Evolutionary conservation across 306 rosid genomes (phyloP), one percentile per base, ranked within the genome.

Genomic region (Dalbergia cultrata): DNA sequence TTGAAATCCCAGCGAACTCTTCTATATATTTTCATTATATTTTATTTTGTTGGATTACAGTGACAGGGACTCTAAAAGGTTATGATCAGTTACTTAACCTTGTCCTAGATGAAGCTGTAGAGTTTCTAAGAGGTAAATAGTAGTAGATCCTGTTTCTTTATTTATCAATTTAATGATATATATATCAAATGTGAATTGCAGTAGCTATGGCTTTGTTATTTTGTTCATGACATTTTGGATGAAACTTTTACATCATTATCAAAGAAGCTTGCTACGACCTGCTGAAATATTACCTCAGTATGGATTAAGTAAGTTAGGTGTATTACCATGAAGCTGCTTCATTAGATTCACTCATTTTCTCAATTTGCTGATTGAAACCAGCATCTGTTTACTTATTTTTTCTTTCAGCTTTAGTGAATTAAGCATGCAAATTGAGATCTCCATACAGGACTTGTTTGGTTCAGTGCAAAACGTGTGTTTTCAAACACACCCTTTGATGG

Each of bases 11-110:
- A 74, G 44, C 13, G 60, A 39, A 22, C 44, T 75, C 43, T 21
- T n/a, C 5, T 39, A 45, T 70, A 31, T 34, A 13, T 56, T 37
- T 49, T 72, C 3, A 22, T 33, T 57, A 54, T 52, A 59, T 80
- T 77, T 53, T 62, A 39, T 26, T 69, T 70, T 67, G 74, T 80
- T 71, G 70, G 61, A 67, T 83, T 67, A 7, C 86, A 83, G 86
- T 95, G 61, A 95, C 97, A 39, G 99, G 99, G 49, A 95, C 98
- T 77, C 86, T 95, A 3, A 95, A 95, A 88, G 99, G 98, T 70
- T 95, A 95, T 80, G 99, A 95, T 80, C 99, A 95, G 87, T 85
- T 95, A 73, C 91, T 95, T 41, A 95, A 95, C 82, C 99, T 95
- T 78, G 98, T 95, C 47, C 83, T 95, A 19, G 99, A 95, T 67